Percentiles rank a stretch among this genome's conserved stretches.
Evolutionary conservation across 805 yeast genomes (phyloP).

Genomic region (Teunomyces stri): DNA sequence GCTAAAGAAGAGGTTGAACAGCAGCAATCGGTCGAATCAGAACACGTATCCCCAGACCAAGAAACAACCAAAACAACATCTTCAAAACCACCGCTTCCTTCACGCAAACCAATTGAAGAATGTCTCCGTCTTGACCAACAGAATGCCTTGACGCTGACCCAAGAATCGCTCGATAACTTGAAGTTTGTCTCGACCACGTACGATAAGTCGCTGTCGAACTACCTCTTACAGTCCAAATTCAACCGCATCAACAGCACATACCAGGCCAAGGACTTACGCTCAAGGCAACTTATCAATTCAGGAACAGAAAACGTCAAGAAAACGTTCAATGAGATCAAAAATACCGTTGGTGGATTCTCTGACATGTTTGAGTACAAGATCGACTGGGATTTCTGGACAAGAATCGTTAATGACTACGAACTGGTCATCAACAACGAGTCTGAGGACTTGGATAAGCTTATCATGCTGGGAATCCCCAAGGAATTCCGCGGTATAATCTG

Average conservation of each 20-base stretch:
- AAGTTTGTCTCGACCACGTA: slow-evolving; percentile 18
- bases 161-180: slow-evolving; percentile 10
- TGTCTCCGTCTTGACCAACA: slow-evolving; percentile 22
- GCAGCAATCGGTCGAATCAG: neutral
- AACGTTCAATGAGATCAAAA: slow-evolving; percentile 47
- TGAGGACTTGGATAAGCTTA: slow-evolving; percentile 54
- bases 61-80: neutral
- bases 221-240: slow-evolving; percentile 58
- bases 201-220: slow-evolving; percentile 30
- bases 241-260: slow-evolving; percentile 54
- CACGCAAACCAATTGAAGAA: slow-evolving; percentile 26
- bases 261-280: slow-evolving; percentile 46
- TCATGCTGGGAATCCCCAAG: slow-evolving; percentile 77
- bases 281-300: slow-evolving; percentile 44
- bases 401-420: slow-evolving; percentile 75
- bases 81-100: slow-evolving; percentile 32
- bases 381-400: slow-evolving; percentile 89
- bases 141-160: slow-evolving; percentile 12
- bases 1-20: neutral
- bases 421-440: slow-evolving; percentile 62
- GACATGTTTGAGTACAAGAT: slow-evolving; percentile 36
- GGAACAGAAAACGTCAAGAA: slow-evolving; percentile 40
- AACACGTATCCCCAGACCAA: neutral
- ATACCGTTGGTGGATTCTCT: slow-evolving; percentile 44
- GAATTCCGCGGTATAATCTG: slow-evolving; percentile 87